Conservation (phyloP, 2,329 filamentous ascomycete genomes). For the Fusarium heterosporum region DNA sequence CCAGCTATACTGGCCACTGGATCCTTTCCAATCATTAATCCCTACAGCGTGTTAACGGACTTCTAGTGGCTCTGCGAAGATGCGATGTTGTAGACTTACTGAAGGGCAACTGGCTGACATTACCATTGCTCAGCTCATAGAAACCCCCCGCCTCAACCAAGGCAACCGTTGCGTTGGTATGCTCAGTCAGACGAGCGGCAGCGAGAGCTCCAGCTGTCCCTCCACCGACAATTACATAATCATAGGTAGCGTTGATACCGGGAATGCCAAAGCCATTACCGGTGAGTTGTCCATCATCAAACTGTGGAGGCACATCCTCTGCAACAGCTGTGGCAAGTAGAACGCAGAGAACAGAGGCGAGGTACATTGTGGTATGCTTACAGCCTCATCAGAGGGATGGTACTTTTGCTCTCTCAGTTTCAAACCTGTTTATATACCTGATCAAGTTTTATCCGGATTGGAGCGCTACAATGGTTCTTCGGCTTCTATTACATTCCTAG, state of each 20-base stretch:
- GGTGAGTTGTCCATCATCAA: slow-evolving; percentile 14
- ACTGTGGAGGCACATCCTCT: slow-evolving; percentile 15
- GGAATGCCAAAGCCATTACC: slow-evolving; percentile 20
- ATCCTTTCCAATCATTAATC: slow-evolving; percentile 3
- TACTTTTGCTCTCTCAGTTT: neutral
- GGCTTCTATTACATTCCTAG: no score
- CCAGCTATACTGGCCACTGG: neutral
- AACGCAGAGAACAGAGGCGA: neutral
- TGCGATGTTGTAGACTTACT: no score
- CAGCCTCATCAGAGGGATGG: neutral
- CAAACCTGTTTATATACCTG: neutral
- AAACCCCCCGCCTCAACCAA: slow-evolving; percentile 5
- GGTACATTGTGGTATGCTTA: neutral
- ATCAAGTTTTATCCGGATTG: neutral
- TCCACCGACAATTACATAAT: slow-evolving; percentile 12
- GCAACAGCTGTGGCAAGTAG: slow-evolving; percentile 5
- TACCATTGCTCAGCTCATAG: slow-evolving; percentile 7
- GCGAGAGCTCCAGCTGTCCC: neutral
- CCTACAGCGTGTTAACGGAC: neutral
- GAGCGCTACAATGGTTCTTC: neutral
- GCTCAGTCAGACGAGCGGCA: slow-evolving; percentile 2
- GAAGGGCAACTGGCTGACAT: slow-evolving; percentile 3
- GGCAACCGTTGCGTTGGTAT: neutral
- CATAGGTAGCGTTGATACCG: slow-evolving; percentile 16
- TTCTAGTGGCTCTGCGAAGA: no score